A percentile compares a stretch with the other conserved stretches of the same genome.
Conservation (phyloP, 2,329 filamentous ascomycete genomes). For the Alternaria panax region DNA sequence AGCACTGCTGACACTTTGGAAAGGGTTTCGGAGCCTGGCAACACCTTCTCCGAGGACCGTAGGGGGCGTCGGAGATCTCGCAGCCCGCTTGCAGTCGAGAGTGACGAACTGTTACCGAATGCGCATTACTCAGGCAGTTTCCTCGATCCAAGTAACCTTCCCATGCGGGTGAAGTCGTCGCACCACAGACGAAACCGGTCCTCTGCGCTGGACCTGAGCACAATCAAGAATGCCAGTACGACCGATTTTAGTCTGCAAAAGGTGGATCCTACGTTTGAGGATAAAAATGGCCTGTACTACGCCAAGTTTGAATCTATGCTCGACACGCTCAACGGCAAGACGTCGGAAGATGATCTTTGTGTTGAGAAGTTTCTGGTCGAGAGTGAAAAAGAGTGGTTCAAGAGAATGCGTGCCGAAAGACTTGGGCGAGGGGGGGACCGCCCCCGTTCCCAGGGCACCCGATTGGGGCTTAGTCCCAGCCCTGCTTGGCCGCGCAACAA, state of each 20-base stretch:
- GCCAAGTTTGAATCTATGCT: background rate
- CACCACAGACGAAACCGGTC: background rate
- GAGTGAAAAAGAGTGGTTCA: conserved; percentile 72
- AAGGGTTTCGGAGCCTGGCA: background rate
- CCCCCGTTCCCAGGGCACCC: background rate
- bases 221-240: background rate
- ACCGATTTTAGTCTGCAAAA: background rate
- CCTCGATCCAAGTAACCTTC: background rate
- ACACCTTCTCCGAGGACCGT: background rate
- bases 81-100: background rate
- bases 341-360: conserved; percentile 65
- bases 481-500: background rate
- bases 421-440: background rate
- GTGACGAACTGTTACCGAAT: background rate
- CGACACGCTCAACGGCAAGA: conserved; percentile 58
- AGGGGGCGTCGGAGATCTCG: background rate
- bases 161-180: background rate
- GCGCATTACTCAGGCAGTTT: background rate
- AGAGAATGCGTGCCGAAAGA: background rate
- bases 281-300: background rate
- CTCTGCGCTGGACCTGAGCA: background rate
- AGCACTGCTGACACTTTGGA: background rate
- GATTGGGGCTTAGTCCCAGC: background rate
- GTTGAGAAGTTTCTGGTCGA: conserved; percentile 71
- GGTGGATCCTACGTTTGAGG: background rate